These are phyloP conservation scores for Lichtheimia hyalospora DNA, from an alignment of 371 early-diverging fungal species.

Conservation along the genomic window DNA sequence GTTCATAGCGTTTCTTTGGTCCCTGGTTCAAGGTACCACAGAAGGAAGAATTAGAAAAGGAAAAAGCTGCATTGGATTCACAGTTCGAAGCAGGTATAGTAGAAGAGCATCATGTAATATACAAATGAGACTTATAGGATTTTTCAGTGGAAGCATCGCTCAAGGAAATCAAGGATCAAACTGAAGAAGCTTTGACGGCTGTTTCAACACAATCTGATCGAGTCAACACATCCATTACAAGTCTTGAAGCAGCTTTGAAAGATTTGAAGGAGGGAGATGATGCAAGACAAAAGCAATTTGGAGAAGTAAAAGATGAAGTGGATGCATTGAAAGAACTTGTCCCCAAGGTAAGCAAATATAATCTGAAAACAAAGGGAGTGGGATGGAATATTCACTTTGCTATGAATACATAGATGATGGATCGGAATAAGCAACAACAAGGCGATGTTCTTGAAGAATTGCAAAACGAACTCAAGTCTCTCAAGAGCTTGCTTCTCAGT, in stretches of 20 bases:
- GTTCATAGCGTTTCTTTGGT: conserved; percentile 60
- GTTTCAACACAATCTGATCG: conserved; percentile 74
- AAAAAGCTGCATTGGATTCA: conserved; percentile 72
- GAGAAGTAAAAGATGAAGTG: conserved; percentile 71
- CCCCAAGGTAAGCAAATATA: conserved; percentile 61
- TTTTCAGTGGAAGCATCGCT: conserved; percentile 48
- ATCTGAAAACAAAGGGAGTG: not conserved
- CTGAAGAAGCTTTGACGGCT: conserved; percentile 70
- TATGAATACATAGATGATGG: conserved; percentile 58
- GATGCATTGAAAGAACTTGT: conserved; percentile 74
- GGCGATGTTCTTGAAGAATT: conserved; percentile 74
- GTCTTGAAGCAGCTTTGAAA: conserved; percentile 66
- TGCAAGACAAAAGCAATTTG: conserved; percentile 71
- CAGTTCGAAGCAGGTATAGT: conserved; percentile 62
- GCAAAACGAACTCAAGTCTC: conserved; percentile 89
- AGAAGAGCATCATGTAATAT: not conserved
- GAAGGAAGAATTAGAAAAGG: conserved; percentile 65
- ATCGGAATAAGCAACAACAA: conserved; percentile 75
- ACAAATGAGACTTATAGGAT: not conserved
- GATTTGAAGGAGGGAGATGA: conserved; percentile 72
- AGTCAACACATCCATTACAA: conserved; percentile 68
- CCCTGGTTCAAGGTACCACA: conserved; percentile 73
- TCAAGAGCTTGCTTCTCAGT: conserved; percentile 84
- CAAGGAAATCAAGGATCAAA: conserved; percentile 62
- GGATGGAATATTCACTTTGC: not conserved